A percentile compares a stretch with the other conserved stretches of the same genome.
phyloP scores from a whole-genome alignment of 352 stramenopile genomes.

The Phytophthora pluvialis region DNA sequence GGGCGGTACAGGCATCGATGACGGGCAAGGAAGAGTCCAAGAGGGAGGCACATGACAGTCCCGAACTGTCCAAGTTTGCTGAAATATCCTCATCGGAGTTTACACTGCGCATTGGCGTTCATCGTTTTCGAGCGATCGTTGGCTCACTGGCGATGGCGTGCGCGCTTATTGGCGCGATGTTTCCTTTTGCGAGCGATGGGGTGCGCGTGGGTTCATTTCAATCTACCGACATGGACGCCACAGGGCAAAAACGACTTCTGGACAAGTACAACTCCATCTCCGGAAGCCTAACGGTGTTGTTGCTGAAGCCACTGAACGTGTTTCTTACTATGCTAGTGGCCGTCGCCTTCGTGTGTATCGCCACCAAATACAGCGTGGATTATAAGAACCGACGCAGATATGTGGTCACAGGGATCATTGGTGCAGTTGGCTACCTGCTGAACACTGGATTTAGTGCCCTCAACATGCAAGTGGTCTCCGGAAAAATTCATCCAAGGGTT shows the following conservation, averaged over 20 bases:
- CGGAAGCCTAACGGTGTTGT: conserved; percentile 1
- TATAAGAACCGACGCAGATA: conserved; percentile 2
- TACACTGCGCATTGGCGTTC: neutral
- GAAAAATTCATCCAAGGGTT: neutral
- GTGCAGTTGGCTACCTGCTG: conserved; percentile 1
- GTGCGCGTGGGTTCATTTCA: neutral
- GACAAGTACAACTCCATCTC: conserved; percentile 17
- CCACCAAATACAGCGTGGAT: conserved; percentile 8
- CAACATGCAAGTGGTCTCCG: conserved; percentile 9
- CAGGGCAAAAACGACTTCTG: neutral
- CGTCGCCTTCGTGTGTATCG: conserved; percentile 1
- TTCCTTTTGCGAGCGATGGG: conserved; percentile 2
- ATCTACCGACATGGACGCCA: neutral
- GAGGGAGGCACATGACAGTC: too few relatives aligned
- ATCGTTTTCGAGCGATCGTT: conserved; percentile 1
- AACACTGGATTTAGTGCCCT: conserved; percentile 9
- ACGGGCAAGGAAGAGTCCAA: too few relatives aligned
- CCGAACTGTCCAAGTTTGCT: too few relatives aligned
- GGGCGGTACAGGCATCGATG: too few relatives aligned
- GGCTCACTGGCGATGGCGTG: neutral
- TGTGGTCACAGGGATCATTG: conserved; percentile 1
- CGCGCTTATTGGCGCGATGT: conserved; percentile 1
- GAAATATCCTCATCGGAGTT: too few relatives aligned
- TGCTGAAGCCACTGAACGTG: conserved; percentile 5
- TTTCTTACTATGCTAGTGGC: conserved; percentile 5